Conservation (phyloP, 495 filamentous ascomycete genomes). For the Daldinia loculata region DNA sequence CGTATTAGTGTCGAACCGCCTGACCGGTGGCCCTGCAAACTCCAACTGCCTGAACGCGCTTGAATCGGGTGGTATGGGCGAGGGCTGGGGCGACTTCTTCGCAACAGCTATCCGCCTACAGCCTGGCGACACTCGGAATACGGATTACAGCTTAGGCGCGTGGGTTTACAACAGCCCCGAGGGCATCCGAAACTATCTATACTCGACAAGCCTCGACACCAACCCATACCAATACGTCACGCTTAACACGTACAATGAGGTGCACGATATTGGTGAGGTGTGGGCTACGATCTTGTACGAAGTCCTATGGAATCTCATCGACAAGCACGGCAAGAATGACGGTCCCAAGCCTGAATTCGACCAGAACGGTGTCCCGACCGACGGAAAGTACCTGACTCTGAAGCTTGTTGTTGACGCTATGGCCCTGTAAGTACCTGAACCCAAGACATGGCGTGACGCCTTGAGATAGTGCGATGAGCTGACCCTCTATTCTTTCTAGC, state of each 20-base stretch:
- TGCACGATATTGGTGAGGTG: constrained; percentile 59
- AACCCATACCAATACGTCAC: constrained; percentile 59
- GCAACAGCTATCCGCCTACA: constrained; percentile 61
- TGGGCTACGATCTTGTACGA: constrained; percentile 65
- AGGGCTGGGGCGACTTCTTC: constrained; percentile 65
- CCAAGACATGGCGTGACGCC: not conserved
- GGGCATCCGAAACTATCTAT: constrained; percentile 60
- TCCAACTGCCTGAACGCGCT: constrained; percentile 54
- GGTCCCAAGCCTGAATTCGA: constrained; percentile 54
- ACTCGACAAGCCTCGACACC: constrained; percentile 56
- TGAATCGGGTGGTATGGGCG: constrained; percentile 63
- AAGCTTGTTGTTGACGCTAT: constrained; percentile 63
- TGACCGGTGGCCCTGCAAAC: constrained; percentile 64
- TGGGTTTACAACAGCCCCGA: constrained; percentile 52
- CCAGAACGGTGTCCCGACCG: constrained; percentile 56
- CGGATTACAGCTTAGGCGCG: constrained; percentile 55
- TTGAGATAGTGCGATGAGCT: not conserved
- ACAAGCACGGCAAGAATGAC: constrained; percentile 59
- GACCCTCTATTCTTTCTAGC: constrained; percentile 17
- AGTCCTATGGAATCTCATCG: constrained; percentile 62
- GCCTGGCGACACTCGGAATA: constrained; percentile 55
- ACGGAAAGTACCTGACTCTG: constrained; percentile 59
- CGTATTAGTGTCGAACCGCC: constrained; percentile 58
- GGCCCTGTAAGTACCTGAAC: constrained; percentile 50
- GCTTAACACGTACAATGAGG: constrained; percentile 49